Conservation (phyloP, 176 grass and related monocot genomes). For the Eleusine coracana region DNA sequence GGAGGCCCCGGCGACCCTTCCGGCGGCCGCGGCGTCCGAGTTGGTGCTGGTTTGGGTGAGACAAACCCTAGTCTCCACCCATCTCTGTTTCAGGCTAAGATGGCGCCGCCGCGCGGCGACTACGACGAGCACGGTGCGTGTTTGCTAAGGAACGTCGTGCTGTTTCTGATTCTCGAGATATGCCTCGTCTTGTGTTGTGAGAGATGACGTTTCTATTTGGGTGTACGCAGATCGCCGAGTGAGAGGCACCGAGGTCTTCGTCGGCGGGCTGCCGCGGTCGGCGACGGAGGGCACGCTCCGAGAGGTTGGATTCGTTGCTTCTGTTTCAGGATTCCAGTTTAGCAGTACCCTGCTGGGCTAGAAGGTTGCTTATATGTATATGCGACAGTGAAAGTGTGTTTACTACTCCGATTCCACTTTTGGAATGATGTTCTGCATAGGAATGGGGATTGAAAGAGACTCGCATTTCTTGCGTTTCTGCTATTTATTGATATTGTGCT, state of each 20-base stretch:
- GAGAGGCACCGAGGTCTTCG: slow-evolving; percentile 76
- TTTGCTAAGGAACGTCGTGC: neutral
- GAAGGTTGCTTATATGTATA: neutral
- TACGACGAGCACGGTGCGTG: slow-evolving; percentile 47
- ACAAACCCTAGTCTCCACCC: neutral
- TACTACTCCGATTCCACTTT: slow-evolving; percentile 4
- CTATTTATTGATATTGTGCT: neutral
- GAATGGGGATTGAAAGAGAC: neutral
- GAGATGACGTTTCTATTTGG: neutral
- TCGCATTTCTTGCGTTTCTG: neutral
- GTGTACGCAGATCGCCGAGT: slow-evolving; percentile 47
- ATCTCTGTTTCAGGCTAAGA: slow-evolving; percentile 39
- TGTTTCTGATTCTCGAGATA: neutral
- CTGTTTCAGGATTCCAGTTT: neutral
- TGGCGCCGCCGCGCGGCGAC: slow-evolving; percentile 33
- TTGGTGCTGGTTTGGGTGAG: slow-evolving; percentile 2
- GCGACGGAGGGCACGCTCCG: slow-evolving; percentile 59
- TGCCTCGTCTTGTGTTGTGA: neutral
- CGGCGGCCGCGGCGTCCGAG: neutral
- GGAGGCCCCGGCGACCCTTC: neutral
- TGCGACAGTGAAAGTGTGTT: neutral
- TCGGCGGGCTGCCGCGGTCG: slow-evolving; percentile 70
- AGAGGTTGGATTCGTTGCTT: slow-evolving; percentile 51
- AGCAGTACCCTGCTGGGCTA: neutral
- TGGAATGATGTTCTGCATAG: neutral